Percentiles rank a stretch among this genome's conserved stretches.
Conservation (phyloP, 345 rosid species). For the Viola odorata region DNA sequence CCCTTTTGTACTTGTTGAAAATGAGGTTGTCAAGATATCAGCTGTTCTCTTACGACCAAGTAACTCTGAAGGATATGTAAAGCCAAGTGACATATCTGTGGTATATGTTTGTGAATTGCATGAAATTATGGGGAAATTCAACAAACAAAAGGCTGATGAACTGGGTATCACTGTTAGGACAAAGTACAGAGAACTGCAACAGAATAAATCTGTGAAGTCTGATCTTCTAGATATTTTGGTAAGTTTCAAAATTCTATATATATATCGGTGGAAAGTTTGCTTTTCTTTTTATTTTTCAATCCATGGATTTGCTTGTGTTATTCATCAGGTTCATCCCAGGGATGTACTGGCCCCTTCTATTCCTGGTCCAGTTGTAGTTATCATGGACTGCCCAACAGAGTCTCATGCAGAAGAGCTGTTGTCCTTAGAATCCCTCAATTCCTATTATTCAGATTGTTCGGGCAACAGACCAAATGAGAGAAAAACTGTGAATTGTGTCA, state of each 20-base stretch:
- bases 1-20: conserved; percentile 58
- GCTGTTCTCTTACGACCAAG: conserved; percentile 54
- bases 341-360: conserved; percentile 94
- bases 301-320: neutral
- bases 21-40: conserved; percentile 82
- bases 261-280: neutral
- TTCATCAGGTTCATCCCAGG: conserved; percentile 72
- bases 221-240: conserved; percentile 61
- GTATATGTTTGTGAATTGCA: conserved; percentile 83
- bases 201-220: conserved; percentile 78
- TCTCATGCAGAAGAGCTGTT: conserved; percentile 50
- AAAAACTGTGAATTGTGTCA: conserved; percentile 61
- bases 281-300: neutral
- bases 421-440: conserved; percentile 39
- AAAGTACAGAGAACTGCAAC: conserved; percentile 67
- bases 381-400: conserved; percentile 88
- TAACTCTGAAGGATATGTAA: conserved; percentile 32
- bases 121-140: conserved; percentile 79
- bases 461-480: conserved; percentile 17
- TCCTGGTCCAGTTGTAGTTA: conserved; percentile 82
- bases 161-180: conserved; percentile 83
- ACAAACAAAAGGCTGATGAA: conserved; percentile 64
- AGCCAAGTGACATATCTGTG: conserved; percentile 76
- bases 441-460: conserved; percentile 33
- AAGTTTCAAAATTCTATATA: conserved; percentile 19